Conservation (phyloP, 1,139 yeast species). For the Yamadazyma taylorii region DNA sequence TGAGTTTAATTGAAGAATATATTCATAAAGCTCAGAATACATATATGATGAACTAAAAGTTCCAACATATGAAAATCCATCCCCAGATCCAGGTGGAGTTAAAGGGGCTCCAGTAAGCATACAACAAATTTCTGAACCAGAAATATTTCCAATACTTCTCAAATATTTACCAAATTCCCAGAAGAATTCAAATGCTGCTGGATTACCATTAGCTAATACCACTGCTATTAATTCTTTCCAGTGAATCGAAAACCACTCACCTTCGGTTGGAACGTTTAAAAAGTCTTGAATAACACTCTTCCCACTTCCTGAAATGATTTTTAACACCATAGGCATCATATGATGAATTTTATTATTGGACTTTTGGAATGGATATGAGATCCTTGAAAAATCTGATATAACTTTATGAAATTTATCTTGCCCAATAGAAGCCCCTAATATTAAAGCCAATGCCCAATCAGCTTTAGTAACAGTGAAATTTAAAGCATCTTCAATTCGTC, state of each 20-base stretch:
- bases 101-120: constrained; percentile 52
- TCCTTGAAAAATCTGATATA: constrained; percentile 47
- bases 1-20: constrained; percentile 33
- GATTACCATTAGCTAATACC: constrained; percentile 41
- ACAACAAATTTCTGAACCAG: constrained; percentile 48
- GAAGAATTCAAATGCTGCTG: constrained; percentile 42
- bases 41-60: constrained; percentile 26
- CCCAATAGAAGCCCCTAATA: constrained; percentile 68
- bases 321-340: constrained; percentile 61
- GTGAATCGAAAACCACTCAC: constrained; percentile 50
- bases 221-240: constrained; percentile 55
- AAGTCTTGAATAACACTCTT: constrained; percentile 54
- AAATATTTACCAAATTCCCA: constrained; percentile 56
- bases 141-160: constrained; percentile 30
- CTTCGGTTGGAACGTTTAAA: constrained; percentile 37
- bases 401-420: constrained; percentile 60
- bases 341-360: constrained; percentile 47
- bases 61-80: constrained; percentile 28
- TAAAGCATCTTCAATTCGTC: constrained; percentile 68
- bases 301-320: constrained; percentile 65
- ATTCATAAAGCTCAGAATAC: constrained; percentile 76
- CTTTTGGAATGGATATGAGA: constrained; percentile 37
- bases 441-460: constrained; percentile 77
- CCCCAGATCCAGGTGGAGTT: constrained; percentile 22
- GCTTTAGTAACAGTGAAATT: constrained; percentile 58